Conservation (phyloP, 1,284 basidiomycete genomes). For the Cryptococcus sp. region DNA sequence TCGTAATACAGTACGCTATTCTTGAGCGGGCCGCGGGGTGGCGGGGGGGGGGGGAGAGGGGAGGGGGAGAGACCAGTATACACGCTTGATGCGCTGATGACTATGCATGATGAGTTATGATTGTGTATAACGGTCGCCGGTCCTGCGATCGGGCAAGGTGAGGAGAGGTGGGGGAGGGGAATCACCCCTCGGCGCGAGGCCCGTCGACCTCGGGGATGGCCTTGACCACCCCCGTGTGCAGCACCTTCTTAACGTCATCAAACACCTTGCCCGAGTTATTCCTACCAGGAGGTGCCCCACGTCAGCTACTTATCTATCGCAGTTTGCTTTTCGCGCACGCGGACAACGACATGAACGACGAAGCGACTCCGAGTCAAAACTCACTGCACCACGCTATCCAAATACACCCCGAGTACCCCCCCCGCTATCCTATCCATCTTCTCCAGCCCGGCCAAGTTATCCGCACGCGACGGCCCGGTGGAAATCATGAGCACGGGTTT, state of each 20-base stretch:
- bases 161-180: too few species aligned
- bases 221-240: constrained; percentile 41
- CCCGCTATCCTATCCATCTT: constrained; percentile 73
- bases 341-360: neutral
- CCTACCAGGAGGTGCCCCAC: constrained; percentile 7
- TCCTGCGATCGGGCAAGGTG: too few species aligned
- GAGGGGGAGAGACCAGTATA: neutral
- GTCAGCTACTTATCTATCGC: neutral
- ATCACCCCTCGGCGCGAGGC: constrained; percentile 4
- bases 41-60: too few species aligned
- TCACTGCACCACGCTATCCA: constrained; percentile 43
- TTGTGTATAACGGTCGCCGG: too few species aligned
- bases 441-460: constrained; percentile 65
- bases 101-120: neutral
- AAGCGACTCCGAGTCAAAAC: constrained; percentile 6
- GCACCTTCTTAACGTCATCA: constrained; percentile 32
- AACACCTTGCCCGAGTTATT: constrained; percentile 34
- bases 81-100: constrained; percentile 3
- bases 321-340: too few species aligned
- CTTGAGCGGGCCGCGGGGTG: too few species aligned
- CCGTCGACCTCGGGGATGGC: constrained; percentile 30
- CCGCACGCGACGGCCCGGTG: constrained; percentile 78
- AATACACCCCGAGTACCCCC: constrained; percentile 60
- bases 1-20: neutral
- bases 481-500: constrained; percentile 80